phyloP scores from a whole-genome alignment of 371 early-diverging fungal genomes.

The Blastocladiella emersonii region DNA sequence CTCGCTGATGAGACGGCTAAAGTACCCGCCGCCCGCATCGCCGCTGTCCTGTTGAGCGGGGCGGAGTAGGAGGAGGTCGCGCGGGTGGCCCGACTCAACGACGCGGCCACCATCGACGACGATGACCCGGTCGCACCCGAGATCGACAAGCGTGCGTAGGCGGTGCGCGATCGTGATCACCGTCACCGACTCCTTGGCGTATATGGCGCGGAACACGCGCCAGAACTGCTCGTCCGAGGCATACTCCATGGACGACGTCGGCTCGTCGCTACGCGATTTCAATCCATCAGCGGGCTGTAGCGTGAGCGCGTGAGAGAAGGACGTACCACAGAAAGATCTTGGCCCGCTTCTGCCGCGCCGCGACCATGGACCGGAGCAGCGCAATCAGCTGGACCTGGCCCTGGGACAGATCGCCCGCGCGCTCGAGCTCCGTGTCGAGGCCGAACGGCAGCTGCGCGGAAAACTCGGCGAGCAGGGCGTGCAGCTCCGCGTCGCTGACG shows the following conservation, averaged over 20 bases:
- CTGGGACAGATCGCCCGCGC: not conserved
- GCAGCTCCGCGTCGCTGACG: not conserved
- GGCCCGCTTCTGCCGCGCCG: not conserved
- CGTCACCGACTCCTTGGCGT: too few species aligned
- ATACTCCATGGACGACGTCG: not conserved
- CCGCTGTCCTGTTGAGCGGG: too few species aligned
- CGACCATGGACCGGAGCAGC: not conserved
- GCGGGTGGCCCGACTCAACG: too few species aligned
- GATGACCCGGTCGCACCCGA: too few species aligned
- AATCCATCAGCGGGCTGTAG: not conserved
- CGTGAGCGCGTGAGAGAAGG: not conserved
- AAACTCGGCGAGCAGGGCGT: not conserved
- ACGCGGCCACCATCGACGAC: too few species aligned
- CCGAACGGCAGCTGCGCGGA: not conserved
- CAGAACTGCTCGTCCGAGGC: not conserved
- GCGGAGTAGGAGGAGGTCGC: too few species aligned
- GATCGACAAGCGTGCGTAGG: too few species aligned
- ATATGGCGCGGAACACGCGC: not conserved
- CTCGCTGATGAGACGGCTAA: too few species aligned
- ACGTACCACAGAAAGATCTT: not conserved
- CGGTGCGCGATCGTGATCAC: too few species aligned
- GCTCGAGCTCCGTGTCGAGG: not conserved
- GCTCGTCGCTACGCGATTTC: not conserved
- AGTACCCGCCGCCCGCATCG: too few species aligned
- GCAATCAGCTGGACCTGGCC: not conserved